Evolutionary conservation across 1,284 basidiomycete genomes (phyloP), one percentile per base, ranked within the genome.

Genomic region (Trichosporon coremiiforme): DNA sequence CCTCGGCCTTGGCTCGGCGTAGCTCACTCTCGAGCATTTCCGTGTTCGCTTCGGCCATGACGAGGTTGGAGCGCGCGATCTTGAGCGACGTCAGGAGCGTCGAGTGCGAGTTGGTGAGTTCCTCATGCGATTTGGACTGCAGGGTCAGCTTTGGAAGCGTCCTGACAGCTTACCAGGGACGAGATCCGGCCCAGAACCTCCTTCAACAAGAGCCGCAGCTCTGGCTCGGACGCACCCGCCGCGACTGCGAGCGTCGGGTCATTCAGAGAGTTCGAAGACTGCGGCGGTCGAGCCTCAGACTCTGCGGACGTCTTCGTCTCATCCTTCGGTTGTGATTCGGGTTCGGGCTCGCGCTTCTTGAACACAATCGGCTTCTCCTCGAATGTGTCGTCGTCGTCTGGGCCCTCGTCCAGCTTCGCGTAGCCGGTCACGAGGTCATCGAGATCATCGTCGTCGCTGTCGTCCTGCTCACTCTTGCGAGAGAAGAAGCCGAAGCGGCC

Each of bases 1-100:
- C 50, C 6, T 68, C 33, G 47, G 69, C 66, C 62, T 71, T 74
- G 22, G 66, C 87, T 29, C 88, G 86, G 77, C 88, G 89, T 31
- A 95, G 85, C 17, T 92, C 91, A 70, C 93, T 93, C 80, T 95
- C 94, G 8, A 95, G 88, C 92, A 95, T 95, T 78, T 95, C 94
- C 76, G 92, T 93, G 79, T 95, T 95, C 20, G 90, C 89, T 67
- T 92, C 89, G 2, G 93, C 90, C 69, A 95, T 88, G 73, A 92
- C 89, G 1, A 95, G 87, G 78, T 95, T 95, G 0, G 92, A 94
- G 76, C 90, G 90, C 25, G 92, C 88, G 65, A 95, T 88, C 69
- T 91, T 92, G 31, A 95, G 86, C 67, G 91, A 89, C 1, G 92
- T 91, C 79, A 93, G 89, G 20, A 90, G 84, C 53, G 89, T 87